phyloP scores from a whole-genome alignment of 441 rosid genomes.

The Erodium moschatum region DNA sequence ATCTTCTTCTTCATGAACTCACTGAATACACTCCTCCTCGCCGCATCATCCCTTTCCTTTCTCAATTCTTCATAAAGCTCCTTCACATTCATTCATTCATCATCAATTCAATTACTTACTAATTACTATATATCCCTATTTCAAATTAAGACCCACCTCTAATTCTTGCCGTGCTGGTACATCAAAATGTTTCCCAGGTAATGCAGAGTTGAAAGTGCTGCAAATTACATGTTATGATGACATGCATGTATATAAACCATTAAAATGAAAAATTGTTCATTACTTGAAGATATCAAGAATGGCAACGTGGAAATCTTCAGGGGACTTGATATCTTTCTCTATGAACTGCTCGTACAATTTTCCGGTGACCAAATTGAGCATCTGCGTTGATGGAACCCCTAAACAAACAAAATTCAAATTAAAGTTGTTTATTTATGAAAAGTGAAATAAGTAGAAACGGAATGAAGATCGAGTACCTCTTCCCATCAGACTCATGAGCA shows the following conservation, averaged over 20 bases:
- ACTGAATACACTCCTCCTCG: constrained; percentile 34
- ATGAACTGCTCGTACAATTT: constrained; percentile 49
- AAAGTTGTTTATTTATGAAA: no score
- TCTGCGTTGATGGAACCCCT: constrained; percentile 44
- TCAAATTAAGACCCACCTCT: constrained; percentile 31
- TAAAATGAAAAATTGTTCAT: no score
- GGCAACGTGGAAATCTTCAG: constrained; percentile 59
- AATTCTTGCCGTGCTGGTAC: constrained; percentile 40
- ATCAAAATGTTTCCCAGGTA: constrained; percentile 79
- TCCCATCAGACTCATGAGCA: constrained; percentile 44
- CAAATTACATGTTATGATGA: no score
- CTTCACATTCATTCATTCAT: constrained; percentile 27
- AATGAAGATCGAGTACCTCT: no score
- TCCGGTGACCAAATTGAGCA: constrained; percentile 50
- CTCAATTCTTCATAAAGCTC: constrained; percentile 41
- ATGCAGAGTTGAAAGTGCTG: constrained; percentile 71
- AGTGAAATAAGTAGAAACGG: no score
- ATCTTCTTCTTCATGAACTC: constrained; percentile 36
- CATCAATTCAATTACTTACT: no score
- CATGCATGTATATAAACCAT: no score
- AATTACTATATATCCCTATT: no score
- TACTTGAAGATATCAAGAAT: constrained; percentile 73
- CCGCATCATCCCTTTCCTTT: constrained; percentile 12
- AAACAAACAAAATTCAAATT: no score
- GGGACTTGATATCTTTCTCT: constrained; percentile 36